phyloP scores from a whole-genome alignment of 2,329 filamentous ascomycete genomes.

The Grosmannia clavigera region DNA sequence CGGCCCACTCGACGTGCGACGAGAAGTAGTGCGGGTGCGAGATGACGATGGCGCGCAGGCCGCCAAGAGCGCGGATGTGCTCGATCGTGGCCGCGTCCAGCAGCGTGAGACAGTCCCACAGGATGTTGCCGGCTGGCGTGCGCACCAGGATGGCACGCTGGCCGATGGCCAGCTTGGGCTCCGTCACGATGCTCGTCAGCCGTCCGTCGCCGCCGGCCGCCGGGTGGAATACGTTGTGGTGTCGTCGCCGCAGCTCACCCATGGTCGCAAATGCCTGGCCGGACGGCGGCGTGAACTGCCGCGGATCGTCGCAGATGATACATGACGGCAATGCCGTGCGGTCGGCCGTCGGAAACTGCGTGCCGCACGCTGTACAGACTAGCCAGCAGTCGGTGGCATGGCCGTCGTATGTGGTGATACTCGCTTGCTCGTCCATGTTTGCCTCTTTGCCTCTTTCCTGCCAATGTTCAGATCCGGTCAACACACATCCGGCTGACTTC shows the following conservation, averaged over 20 bases:
- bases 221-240: slow-evolving; percentile 42
- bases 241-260: slow-evolving; percentile 25
- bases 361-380: slow-evolving; percentile 58
- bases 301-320: slow-evolving; percentile 61
- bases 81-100: slow-evolving; percentile 52
- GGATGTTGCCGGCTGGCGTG: slow-evolving; percentile 54
- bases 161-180: slow-evolving; percentile 57
- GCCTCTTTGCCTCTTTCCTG: too few relatives aligned
- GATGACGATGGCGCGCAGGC: slow-evolving; percentile 60
- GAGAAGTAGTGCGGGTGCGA: slow-evolving; percentile 76
- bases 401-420: slow-evolving; percentile 5
- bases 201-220: slow-evolving; percentile 27
- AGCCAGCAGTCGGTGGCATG: slow-evolving; percentile 21
- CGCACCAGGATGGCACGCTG: slow-evolving; percentile 59
- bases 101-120: slow-evolving; percentile 69
- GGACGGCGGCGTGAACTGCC: slow-evolving; percentile 53
- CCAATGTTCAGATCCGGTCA: too few relatives aligned
- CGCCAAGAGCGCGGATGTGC: slow-evolving; percentile 46
- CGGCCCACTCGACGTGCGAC: slow-evolving; percentile 63
- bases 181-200: slow-evolving; percentile 34
- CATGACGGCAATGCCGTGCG: slow-evolving; percentile 39
- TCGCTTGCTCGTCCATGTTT: not conserved
- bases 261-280: slow-evolving; percentile 58
- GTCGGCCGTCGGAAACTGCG: slow-evolving; percentile 49
- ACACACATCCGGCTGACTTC: too few relatives aligned